Evolutionary conservation across 768 basidiomycete species (phyloP), one percentile per base, ranked within the genome.

Genomic region (Auricularia auricula-judae): DNA sequence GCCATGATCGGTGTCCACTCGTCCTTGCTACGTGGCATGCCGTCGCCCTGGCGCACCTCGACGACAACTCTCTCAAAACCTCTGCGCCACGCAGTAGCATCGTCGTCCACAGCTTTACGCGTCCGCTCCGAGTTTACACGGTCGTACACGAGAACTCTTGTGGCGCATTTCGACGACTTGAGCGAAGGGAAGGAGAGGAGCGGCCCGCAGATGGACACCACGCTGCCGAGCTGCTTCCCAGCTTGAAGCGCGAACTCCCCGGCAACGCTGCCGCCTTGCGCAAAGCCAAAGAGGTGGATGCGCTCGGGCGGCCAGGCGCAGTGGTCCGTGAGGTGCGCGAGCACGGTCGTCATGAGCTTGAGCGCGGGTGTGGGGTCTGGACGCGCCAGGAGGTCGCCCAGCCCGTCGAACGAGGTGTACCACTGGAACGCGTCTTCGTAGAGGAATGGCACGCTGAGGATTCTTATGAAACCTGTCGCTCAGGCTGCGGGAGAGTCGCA

Each of bases 281-380:
- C 89, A 67, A 91, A 97, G 2, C 93, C 93, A 64, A 95, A 89
- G 58, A 93, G 71, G 71, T 97, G 93, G 47, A 97, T 87, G n/a
- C 81, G 78, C 10, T 82, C 65, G 0, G 80, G 69, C 4, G 85
- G 77, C 93, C 93, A 97, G 1, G 74, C 67, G 69, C 86, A 89
- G 47, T 83, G 81, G 3, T 73, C 68, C 18, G 77, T 77, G 62
- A 95, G 82, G 69, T 90, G 79, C 2, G 77, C 73, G 63, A 91
- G 65, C 59, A 86, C 74, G 29, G 75, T 76, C 12, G 71, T 71
- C 39, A 94, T 74, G 43, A 85, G 75, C 7, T 83, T 77, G 64
- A 93, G 77, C 0, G 85, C 86, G 0, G 81, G 71, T 0, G 86
- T 86, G 11, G 93, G 93, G 70, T 96, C 85, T 1, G 93, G 92